phyloP scores from a whole-genome alignment of 805 yeast genomes.

The Kodamaea neixiangensis region DNA sequence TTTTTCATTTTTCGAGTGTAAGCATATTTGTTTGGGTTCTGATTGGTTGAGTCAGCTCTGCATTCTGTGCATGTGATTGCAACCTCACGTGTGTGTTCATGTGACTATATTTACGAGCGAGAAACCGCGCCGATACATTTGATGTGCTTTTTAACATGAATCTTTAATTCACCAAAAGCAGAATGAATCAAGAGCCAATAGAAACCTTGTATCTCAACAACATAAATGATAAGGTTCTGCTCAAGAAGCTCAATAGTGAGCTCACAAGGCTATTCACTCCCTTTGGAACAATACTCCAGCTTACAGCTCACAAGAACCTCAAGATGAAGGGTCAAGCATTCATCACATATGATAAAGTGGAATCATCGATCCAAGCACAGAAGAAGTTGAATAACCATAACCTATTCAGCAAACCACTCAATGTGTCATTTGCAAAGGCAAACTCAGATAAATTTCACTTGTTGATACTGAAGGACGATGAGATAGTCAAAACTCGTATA shows the following conservation, averaged over 20 bases:
- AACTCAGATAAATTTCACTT: conserved; percentile 43
- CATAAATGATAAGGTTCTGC: conserved; percentile 66
- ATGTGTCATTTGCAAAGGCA: conserved; percentile 43
- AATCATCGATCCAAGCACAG: conserved; percentile 48
- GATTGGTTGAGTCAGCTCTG: not conserved
- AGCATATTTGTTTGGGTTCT: not conserved
- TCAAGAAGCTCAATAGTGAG: conserved; percentile 47
- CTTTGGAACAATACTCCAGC: conserved; percentile 49
- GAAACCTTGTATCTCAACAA: conserved; percentile 65
- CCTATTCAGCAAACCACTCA: conserved; percentile 51
- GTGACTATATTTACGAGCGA: too few species aligned
- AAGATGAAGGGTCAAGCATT: conserved; percentile 83
- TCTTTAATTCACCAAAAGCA: not conserved
- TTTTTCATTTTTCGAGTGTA: not conserved
- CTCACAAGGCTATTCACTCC: conserved; percentile 44
- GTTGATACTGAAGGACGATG: conserved; percentile 18
- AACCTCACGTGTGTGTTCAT: not conserved
- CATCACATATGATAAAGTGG: conserved; percentile 50
- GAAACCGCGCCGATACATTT: too few species aligned
- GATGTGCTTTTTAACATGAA: not conserved
- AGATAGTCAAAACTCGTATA: conserved; percentile 22
- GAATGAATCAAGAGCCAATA: conserved; percentile 8
- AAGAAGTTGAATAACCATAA: conserved; percentile 41
- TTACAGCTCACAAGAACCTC: conserved; percentile 62
- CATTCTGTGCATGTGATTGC: not conserved